These are phyloP conservation scores for Adansonia madagascariensis DNA, from an alignment of 441 rosid species.

Conservation along the genomic window DNA sequence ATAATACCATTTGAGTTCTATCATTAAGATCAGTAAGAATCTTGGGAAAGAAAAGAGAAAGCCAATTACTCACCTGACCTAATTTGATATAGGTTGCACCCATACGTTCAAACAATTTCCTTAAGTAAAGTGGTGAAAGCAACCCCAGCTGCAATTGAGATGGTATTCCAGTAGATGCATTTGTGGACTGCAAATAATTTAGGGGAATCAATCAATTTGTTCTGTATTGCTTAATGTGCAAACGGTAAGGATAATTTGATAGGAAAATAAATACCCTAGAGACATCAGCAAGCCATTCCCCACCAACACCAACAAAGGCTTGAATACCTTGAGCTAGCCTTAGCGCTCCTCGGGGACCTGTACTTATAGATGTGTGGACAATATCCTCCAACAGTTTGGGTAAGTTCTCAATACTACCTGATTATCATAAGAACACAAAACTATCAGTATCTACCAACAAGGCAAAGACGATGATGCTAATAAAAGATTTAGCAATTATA, in stretches of 20 bases:
- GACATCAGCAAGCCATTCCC: conserved; percentile 91
- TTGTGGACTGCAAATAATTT: conserved; percentile 57
- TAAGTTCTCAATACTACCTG: conserved; percentile 70
- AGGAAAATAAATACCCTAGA: conserved; percentile 55
- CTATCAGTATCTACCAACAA: not conserved
- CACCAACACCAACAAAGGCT: conserved; percentile 87
- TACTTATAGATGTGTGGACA: conserved; percentile 81
- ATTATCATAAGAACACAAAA: conserved; percentile 10
- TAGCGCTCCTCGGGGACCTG: conserved; percentile 90
- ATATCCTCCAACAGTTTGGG: conserved; percentile 88
- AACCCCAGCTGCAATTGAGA: conserved; percentile 79
- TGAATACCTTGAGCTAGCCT: conserved; percentile 90
- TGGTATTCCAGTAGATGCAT: conserved; percentile 64
- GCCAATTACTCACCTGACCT: conserved; percentile 66
- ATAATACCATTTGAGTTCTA: not conserved
- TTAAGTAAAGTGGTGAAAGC: conserved; percentile 82
- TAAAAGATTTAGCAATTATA: not conserved
- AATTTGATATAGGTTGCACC: conserved; percentile 96
- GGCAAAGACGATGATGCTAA: too few relatives aligned
- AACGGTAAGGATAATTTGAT: not conserved
- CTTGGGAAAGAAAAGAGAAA: not conserved
- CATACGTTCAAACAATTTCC: conserved; percentile 97
- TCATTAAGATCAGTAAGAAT: conserved; percentile 15
- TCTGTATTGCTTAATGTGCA: not conserved
- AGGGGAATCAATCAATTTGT: not conserved